These are phyloP conservation scores for Flaveria linearis DNA, from an alignment of 129 eudicot species.

Conservation along the genomic window DNA sequence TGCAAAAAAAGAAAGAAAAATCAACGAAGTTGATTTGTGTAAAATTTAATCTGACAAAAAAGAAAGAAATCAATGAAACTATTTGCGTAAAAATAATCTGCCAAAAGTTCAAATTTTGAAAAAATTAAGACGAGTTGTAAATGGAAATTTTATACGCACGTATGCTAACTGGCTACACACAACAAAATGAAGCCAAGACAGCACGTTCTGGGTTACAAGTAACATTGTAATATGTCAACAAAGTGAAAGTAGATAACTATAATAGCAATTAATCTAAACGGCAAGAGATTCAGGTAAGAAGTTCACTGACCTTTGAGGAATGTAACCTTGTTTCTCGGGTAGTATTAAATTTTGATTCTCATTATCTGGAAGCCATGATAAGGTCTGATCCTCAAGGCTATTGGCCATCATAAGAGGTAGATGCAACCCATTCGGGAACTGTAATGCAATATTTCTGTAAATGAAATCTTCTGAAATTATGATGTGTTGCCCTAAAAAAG, in stretches of 20 bases:
- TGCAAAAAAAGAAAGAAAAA: neutral
- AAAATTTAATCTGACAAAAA: too few species aligned
- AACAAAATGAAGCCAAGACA: neutral
- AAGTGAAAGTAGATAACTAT: neutral
- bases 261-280: neutral
- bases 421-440: conserved; percentile 69
- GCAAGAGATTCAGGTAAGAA: conserved; percentile 20
- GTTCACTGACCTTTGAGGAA: conserved; percentile 55
- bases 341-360: conserved; percentile 59
- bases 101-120: too few species aligned
- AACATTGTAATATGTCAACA: neutral
- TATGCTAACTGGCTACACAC: neutral
- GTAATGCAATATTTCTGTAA: conserved; percentile 23
- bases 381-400: conserved; percentile 51
- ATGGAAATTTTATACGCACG: neutral
- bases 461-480: conserved; percentile 7
- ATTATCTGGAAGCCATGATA: conserved; percentile 61
- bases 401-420: conserved; percentile 57
- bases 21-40: neutral
- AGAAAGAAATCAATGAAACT: too few species aligned
- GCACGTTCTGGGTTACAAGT: neutral
- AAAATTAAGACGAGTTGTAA: neutral
- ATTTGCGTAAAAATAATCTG: neutral
- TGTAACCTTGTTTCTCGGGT: conserved; percentile 48
- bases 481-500: conserved; percentile 1